A percentile compares a stretch with the other conserved stretches of the same genome.
phyloP scores from a whole-genome alignment of 352 stramenopile species.

The Pythium phragmiticola region DNA sequence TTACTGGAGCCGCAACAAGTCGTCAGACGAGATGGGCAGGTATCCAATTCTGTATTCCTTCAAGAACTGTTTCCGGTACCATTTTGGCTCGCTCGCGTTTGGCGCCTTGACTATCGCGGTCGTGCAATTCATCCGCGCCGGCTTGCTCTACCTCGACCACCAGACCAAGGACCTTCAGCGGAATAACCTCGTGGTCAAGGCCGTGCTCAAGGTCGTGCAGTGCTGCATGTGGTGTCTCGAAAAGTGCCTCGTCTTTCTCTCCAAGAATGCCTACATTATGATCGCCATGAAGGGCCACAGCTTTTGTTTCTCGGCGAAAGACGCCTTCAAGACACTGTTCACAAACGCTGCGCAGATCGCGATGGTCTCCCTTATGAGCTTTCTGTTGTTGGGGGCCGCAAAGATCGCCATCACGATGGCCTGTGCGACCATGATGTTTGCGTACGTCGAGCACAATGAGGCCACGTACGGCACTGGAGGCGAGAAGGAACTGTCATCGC shows the following conservation, averaged over 20 bases:
- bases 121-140: slow-evolving; percentile 92
- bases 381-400: slow-evolving; percentile 92
- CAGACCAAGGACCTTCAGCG: slow-evolving; percentile 86
- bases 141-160: slow-evolving; percentile 93
- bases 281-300: slow-evolving; percentile 79
- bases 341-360: slow-evolving; percentile 90
- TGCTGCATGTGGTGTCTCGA: slow-evolving; percentile 96
- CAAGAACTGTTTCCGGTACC: slow-evolving; percentile 80
- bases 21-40: slow-evolving; percentile 57
- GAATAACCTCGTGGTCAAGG: slow-evolving; percentile 74
- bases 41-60: slow-evolving; percentile 71
- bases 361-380: slow-evolving; percentile 91
- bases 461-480: slow-evolving; percentile 63
- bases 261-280: slow-evolving; percentile 95
- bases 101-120: slow-evolving; percentile 96
- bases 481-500: slow-evolving; percentile 64
- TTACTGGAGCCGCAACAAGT: slow-evolving; percentile 89
- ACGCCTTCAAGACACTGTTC: slow-evolving; percentile 93
- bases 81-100: slow-evolving; percentile 95
- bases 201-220: slow-evolving; percentile 64
- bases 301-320: slow-evolving; percentile 87
- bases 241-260: slow-evolving; percentile 97
- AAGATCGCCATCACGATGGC: slow-evolving; percentile 87
- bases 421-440: slow-evolving; percentile 44
- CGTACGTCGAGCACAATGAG: slow-evolving; percentile 34